Conservation (phyloP, 768 basidiomycete genomes). For the Suillus bovinus region DNA sequence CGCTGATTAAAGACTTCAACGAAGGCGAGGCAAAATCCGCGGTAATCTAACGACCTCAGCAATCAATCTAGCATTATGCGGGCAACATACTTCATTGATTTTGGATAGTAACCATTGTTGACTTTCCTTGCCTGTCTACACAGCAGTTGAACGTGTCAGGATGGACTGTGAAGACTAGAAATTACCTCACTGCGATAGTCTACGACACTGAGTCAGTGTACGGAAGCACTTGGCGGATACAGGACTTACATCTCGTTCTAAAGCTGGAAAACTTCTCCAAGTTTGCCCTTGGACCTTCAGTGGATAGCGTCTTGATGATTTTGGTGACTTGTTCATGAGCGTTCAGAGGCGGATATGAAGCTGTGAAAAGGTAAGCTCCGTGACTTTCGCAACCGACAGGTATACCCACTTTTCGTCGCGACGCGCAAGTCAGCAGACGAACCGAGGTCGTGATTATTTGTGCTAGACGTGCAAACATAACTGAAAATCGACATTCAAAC, state of each 20-base stretch:
- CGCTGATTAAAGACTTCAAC: constrained; percentile 55
- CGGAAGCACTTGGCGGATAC: neutral
- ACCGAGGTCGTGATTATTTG: constrained; percentile 69
- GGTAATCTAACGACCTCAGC: constrained; percentile 53
- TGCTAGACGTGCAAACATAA: constrained; percentile 44
- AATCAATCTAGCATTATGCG: constrained; percentile 11
- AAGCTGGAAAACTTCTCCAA: constrained; percentile 19
- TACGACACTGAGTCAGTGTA: neutral
- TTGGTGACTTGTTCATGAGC: constrained; percentile 57
- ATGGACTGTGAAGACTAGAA: neutral
- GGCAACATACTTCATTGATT: constrained; percentile 55
- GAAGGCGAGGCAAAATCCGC: constrained; percentile 55
- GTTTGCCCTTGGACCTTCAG: constrained; percentile 54
- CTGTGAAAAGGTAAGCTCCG: constrained; percentile 28
- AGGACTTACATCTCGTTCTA: constrained; percentile 8
- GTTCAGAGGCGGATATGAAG: constrained; percentile 58
- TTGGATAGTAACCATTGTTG: constrained; percentile 75
- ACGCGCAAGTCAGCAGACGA: constrained; percentile 37
- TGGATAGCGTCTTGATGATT: constrained; percentile 68
- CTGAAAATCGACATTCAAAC: constrained; percentile 9
- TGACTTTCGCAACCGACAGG: constrained; percentile 1
- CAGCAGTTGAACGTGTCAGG: constrained; percentile 6
- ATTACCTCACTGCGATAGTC: constrained; percentile 6
- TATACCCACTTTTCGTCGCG: constrained; percentile 40
- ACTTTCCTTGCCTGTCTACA: constrained; percentile 71